These are phyloP conservation scores for Candida boleticola DNA, from an alignment of 805 yeast species.

Conservation along the genomic window DNA sequence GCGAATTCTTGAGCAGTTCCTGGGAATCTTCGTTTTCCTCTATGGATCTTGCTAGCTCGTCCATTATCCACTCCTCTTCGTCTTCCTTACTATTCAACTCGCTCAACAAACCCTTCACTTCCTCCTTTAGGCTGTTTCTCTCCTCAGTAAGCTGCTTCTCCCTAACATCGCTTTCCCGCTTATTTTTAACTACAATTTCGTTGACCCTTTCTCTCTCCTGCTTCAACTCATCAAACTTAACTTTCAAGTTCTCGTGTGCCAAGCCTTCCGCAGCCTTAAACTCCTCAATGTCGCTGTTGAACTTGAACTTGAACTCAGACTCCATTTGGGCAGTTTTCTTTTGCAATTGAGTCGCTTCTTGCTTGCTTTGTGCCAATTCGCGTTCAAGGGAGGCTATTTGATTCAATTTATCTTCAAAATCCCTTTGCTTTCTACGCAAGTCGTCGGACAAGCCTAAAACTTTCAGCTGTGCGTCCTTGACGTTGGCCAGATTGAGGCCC, in stretches of 20 bases:
- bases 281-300: slow-evolving; percentile 23
- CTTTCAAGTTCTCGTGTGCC: slow-evolving; percentile 13
- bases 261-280: slow-evolving; percentile 21
- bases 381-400: not conserved
- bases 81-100: not conserved
- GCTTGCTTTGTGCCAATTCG: not conserved
- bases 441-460: not conserved
- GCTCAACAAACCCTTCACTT: not conserved
- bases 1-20: too few relatives aligned
- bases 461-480: not conserved
- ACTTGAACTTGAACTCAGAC: slow-evolving; percentile 19
- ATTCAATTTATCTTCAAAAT: not conserved
- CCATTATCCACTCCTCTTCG: not conserved
- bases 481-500: not conserved
- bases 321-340: slow-evolving; percentile 5
- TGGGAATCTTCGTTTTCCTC: too few relatives aligned
- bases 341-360: slow-evolving; percentile 10
- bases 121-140: not conserved
- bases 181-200: not conserved
- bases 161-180: not conserved
- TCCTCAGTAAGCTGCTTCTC: slow-evolving; percentile 8
- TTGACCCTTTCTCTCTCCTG: not conserved
- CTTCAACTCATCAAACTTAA: not conserved
- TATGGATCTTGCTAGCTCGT: not conserved
- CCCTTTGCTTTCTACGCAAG: not conserved